These are phyloP conservation scores for Nigrograna mackinnonii DNA, from an alignment of 2,329 filamentous ascomycete genomes.

Conservation along the genomic window DNA sequence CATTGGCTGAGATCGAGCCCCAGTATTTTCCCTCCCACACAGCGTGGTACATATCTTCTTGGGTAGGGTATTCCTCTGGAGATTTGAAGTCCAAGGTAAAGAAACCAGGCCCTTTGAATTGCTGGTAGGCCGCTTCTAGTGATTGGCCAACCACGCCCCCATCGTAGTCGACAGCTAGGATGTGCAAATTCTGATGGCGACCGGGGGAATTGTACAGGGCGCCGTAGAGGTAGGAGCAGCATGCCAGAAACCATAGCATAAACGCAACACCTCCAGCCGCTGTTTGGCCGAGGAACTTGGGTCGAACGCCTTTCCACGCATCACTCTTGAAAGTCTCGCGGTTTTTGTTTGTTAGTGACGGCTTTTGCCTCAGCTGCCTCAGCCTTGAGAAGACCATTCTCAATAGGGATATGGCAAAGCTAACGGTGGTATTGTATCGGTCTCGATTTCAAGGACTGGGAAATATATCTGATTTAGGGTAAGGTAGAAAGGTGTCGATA, in stretches of 20 bases:
- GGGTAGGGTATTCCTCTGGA: slow-evolving; percentile 17
- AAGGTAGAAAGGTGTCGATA: no score
- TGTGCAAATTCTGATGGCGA: slow-evolving; percentile 21
- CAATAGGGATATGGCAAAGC: no score
- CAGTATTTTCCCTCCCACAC: slow-evolving; percentile 30
- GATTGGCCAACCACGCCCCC: slow-evolving; percentile 21
- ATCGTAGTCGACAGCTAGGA: slow-evolving; percentile 35
- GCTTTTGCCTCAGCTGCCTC: slow-evolving; percentile 8
- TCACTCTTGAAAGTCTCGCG: slow-evolving; percentile 14
- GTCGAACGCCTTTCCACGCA: slow-evolving; percentile 16
- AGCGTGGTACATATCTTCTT: slow-evolving; percentile 21
- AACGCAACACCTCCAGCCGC: slow-evolving; percentile 17
- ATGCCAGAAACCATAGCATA: slow-evolving; percentile 25
- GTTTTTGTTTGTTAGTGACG: slow-evolving; percentile 14
- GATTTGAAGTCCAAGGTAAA: slow-evolving; percentile 18
- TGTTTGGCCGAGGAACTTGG: slow-evolving; percentile 14
- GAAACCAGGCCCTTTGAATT: slow-evolving; percentile 20
- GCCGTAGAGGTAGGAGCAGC: slow-evolving; percentile 27
- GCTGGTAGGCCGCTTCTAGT: slow-evolving; percentile 22
- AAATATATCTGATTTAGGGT: no score
- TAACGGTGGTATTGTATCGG: no score
- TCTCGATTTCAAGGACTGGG: no score
- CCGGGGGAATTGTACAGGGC: slow-evolving; percentile 17
- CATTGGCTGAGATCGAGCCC: slow-evolving; percentile 27
- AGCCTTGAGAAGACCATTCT: not conserved